Percentiles rank a stretch among this genome's conserved stretches.
These are phyloP conservation scores for Starmera quercuum DNA, from an alignment of 805 yeast species.

Conservation along the genomic window DNA sequence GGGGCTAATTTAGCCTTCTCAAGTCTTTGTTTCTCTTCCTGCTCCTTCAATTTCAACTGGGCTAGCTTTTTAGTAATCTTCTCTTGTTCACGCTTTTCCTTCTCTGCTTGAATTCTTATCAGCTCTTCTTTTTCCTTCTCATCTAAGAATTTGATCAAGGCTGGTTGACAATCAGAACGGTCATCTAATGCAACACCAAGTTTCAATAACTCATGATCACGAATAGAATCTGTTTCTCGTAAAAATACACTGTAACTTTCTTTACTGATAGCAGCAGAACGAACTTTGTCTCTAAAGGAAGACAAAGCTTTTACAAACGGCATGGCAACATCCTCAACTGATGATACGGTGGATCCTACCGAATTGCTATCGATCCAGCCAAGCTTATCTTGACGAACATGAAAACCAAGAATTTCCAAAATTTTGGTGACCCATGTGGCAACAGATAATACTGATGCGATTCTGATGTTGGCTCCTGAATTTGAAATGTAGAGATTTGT, in stretches of 20 bases:
- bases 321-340: conserved; percentile 59
- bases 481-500: conserved; percentile 65
- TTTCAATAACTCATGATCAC: conserved; percentile 63
- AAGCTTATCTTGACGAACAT: conserved; percentile 54
- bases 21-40: conserved; percentile 52
- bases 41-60: conserved; percentile 46
- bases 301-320: conserved; percentile 80
- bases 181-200: conserved; percentile 87
- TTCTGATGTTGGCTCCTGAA: conserved; percentile 42
- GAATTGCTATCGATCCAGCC: conserved; percentile 65
- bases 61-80: conserved; percentile 53
- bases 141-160: conserved; percentile 75
- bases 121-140: conserved; percentile 63
- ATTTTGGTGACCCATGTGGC: conserved; percentile 68
- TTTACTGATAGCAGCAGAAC: conserved; percentile 61
- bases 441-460: conserved; percentile 59
- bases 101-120: conserved; percentile 46
- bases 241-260: conserved; percentile 47
- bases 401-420: conserved; percentile 69
- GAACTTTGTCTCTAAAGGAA: conserved; percentile 73
- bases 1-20: conserved; percentile 70
- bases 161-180: conserved; percentile 67
- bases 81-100: conserved; percentile 44
- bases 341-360: conserved; percentile 15
- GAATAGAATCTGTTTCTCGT: conserved; percentile 62